Evolutionary conservation across 352 stramenopile genomes (phyloP), one percentile per base, ranked within the genome.

Genomic region (Pseudoperonospora humuli): DNA sequence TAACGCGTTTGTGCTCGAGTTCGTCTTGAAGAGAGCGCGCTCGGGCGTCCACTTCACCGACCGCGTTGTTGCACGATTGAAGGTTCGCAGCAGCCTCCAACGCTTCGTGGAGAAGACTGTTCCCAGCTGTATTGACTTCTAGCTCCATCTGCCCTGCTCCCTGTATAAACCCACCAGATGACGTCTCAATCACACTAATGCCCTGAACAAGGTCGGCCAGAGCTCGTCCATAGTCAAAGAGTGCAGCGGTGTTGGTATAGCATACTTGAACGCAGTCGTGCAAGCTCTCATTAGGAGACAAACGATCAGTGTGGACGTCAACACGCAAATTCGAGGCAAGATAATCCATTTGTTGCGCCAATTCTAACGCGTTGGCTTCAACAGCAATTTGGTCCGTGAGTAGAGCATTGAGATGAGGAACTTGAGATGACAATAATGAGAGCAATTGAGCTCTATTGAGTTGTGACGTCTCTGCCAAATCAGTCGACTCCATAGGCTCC

Each of bases 291-390:
- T 59, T 43, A 1, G 39, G 10, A 37, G 21, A 23, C 10, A 37
- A 17, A 5, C 45, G 29, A 11, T 44, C 40, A 15, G n/a, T 15
- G 15, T 21, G n/a, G 25, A n/a, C 17, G 32, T 3, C 14, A 38
- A 35, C 18, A 14, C 24, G 54, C n/a, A 72, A 27, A 26, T 62
- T 58, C 26, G 63, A 73, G 1, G 54, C 57, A 25, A 72, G 27
- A 39, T 72, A 74, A 34, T 78, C 68, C 57, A 83, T 45, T 44
- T 80, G 67, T 38, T 83, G 67, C 6, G 62, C 60, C 37, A 75
- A 36, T 45, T 80, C 70, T 26, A 75, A 51, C 13, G 71, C 57
- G 3, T 43, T 52, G 10, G 54, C 56, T 52, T 79, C 52, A 19
- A 72, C 23, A 7, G 28, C 21, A 20, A 32, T 24, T 44, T 75